Base-by-base conservation (phyloP, 2,329 filamentous ascomycete species). In the Aspergillus viridinutans region DNA sequence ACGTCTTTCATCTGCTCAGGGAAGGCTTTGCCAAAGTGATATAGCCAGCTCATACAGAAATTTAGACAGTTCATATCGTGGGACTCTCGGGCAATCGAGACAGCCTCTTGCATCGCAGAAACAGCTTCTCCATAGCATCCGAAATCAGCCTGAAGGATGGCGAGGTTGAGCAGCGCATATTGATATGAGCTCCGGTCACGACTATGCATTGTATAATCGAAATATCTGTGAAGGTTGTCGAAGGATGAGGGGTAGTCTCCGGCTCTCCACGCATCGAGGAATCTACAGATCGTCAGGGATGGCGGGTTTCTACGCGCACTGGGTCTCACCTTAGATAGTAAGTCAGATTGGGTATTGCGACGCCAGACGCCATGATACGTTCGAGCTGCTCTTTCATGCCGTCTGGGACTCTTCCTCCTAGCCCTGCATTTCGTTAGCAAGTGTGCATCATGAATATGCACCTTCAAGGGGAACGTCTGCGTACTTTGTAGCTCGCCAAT, bases 1-100 rank as follows among this genome's bases (percentile, higher is more conserved):
- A 89, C 80, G 52, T 86, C 83, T 50, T 81, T 83, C 63, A 92
- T 85, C n/a, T 91, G 82, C 53, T 85, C 81, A 0, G 92, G 90
- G 65, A 93, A 92, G 0, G 90, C 86, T 67, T 91, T 90, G n/a
- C 88, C 89, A 65, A 97, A 95, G 69, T 97, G 91, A 67, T 95
- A 95, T 2, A 97, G 81, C 94, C 94, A 99, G 69, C 92, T 96
- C 59, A 99, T 83, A 32, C 92, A 90, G 74, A 96, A 97, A 72
- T 97, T 97, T 56, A 99, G 81, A 69, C 94, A 97, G 3, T 85
- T 87, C 80, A 91, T 90, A 69, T 99, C 94, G 62, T 92, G 88
- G 64, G 95, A 96, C 73, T 97, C 94, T 60, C 93, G 82, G 0
- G 94, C 94, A n/a, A 92, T 96, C 0, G 92, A 88, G 35, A 99